Percentiles rank a stretch among this genome's conserved stretches.
Conservation (phyloP, 345 rosid species). For the Isatis tinctoria region DNA sequence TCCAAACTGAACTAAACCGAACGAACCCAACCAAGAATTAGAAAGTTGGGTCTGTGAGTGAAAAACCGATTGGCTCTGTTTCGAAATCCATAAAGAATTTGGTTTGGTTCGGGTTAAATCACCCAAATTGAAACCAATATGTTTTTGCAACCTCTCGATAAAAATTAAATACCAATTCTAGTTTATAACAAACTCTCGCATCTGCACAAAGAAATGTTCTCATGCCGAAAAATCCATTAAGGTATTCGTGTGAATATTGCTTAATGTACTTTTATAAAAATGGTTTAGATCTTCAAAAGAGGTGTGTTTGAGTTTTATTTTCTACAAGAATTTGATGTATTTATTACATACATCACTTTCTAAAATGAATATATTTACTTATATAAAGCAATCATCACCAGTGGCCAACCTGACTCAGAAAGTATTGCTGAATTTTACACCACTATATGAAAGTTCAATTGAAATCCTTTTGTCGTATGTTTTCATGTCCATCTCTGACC, state of each 20-base stretch:
- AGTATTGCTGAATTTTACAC: not conserved
- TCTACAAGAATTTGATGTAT: not conserved
- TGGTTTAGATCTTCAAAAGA: not conserved
- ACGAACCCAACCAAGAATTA: too few species aligned
- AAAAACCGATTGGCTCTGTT: not conserved
- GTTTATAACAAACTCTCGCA: too few species aligned
- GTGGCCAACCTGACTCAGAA: not conserved
- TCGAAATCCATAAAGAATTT: not conserved
- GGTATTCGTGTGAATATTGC: too few species aligned
- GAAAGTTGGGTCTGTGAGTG: not conserved
- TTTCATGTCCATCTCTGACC: not conserved
- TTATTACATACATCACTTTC: not conserved
- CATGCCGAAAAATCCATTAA: too few species aligned
- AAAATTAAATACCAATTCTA: too few species aligned
- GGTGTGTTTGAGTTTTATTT: not conserved
- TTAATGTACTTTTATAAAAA: not conserved
- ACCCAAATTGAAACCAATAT: not conserved
- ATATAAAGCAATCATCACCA: not conserved
- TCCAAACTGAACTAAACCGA: not conserved
- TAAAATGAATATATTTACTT: not conserved
- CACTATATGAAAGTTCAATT: not conserved
- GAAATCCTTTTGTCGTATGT: not conserved
- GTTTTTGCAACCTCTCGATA: too few species aligned
- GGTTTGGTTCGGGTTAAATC: not conserved
- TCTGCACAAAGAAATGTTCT: too few species aligned